Percentiles rank a stretch among this genome's conserved stretches.
phyloP scores from a whole-genome alignment of 2,329 filamentous ascomycete genomes.

The Calonectria hawksworthii region DNA sequence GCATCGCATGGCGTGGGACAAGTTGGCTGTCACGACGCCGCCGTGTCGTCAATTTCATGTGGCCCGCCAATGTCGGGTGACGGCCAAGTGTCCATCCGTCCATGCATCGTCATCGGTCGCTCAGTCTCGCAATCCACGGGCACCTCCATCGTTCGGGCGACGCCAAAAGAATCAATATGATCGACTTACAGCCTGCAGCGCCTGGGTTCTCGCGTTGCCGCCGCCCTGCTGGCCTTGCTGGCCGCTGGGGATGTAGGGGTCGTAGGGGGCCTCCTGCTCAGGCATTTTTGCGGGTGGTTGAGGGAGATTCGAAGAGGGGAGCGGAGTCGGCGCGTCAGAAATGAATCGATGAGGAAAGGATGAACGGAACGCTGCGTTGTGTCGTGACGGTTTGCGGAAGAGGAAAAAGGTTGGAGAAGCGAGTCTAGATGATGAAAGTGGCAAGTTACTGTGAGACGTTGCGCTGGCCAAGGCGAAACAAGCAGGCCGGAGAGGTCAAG shows the following conservation, averaged over 20 bases:
- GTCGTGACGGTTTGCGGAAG: conserved; percentile 39
- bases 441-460: conserved; percentile 46
- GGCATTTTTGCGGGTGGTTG: conserved; percentile 59
- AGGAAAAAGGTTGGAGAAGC: conserved; percentile 42
- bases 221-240: conserved; percentile 61
- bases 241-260: conserved; percentile 88
- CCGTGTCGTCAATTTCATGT: conserved; percentile 13
- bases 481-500: conserved; percentile 31
- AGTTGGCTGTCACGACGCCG: background rate
- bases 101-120: conserved; percentile 25
- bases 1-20: background rate
- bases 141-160: conserved; percentile 33
- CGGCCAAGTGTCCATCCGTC: conserved; percentile 30
- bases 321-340: conserved; percentile 29
- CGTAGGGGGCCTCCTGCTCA: conserved; percentile 77
- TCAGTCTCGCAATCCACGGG: conserved; percentile 34
- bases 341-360: conserved; percentile 27
- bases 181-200: conserved; percentile 85
- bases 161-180: conserved; percentile 28
- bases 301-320: conserved; percentile 8
- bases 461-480: conserved; percentile 48
- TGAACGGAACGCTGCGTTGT: conserved; percentile 31
- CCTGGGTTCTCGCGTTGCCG: conserved; percentile 68
- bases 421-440: conserved; percentile 42
- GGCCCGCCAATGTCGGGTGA: conserved; percentile 10